Evolutionary conservation across 805 yeast genomes (phyloP).

Genomic region (Pichia membranifaciens): DNA sequence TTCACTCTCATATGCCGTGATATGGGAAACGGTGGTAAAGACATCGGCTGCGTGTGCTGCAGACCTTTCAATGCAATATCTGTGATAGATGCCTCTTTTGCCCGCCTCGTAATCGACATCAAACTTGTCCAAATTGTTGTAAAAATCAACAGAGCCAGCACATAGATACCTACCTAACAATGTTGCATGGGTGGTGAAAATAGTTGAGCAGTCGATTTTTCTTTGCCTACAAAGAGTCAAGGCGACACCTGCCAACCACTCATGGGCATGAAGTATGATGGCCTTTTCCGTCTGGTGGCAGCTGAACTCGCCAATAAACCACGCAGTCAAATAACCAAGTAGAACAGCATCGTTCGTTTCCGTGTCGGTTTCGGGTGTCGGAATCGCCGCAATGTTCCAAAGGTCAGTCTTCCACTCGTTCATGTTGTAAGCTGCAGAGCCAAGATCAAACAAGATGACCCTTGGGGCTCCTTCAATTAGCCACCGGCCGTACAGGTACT

Average conservation of each 20-base stretch:
- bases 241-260: constrained; percentile 97
- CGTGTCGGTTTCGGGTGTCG: constrained; percentile 81
- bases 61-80: constrained; percentile 94
- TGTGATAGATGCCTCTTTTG: constrained; percentile 91
- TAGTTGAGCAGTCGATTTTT: constrained; percentile 87
- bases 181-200: constrained; percentile 97
- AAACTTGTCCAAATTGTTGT: constrained; percentile 78
- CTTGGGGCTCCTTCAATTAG: constrained; percentile 96
- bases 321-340: constrained; percentile 88
- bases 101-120: constrained; percentile 99
- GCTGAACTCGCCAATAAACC: constrained; percentile 96
- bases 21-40: constrained; percentile 94
- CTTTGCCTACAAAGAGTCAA: constrained; percentile 88
- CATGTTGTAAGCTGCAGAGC: constrained; percentile 61
- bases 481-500: constrained; percentile 90
- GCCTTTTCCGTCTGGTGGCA: constrained; percentile 80
- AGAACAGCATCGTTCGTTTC: constrained; percentile 92
- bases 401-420: constrained; percentile 93
- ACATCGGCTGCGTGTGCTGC: constrained; percentile 96
- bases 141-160: constrained; percentile 95
- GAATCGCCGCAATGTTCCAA: constrained; percentile 89
- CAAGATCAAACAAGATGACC: constrained; percentile 80
- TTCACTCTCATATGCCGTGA: constrained; percentile 94
- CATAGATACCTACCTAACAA: constrained; percentile 89
- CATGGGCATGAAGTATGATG: constrained; percentile 91